These are phyloP conservation scores for Delphinella strobiligena DNA, from an alignment of 2,329 filamentous ascomycete species.

Conservation along the genomic window DNA sequence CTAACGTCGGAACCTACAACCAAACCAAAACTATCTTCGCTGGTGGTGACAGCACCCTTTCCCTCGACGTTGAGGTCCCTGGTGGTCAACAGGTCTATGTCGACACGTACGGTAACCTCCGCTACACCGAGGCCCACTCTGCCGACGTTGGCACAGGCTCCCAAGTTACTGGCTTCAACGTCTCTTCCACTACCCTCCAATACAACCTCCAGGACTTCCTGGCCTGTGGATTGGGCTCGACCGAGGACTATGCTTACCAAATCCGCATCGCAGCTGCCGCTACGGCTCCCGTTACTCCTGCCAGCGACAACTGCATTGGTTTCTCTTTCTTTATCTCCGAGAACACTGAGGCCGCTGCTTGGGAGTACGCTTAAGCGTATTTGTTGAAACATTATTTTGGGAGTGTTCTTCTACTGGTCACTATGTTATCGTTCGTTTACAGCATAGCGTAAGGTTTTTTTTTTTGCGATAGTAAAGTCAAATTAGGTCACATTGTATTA, in stretches of 20 bases:
- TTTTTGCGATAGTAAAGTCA: too few relatives aligned
- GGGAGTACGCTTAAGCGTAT: too few relatives aligned
- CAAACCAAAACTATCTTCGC: constrained; percentile 9
- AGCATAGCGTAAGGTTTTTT: too few relatives aligned
- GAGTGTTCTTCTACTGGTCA: too few relatives aligned
- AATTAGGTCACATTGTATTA: too few relatives aligned
- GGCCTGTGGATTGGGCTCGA: constrained; percentile 8
- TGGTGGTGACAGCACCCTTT: constrained; percentile 10
- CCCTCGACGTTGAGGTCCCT: constrained; percentile 8
- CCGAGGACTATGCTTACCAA: constrained; percentile 3
- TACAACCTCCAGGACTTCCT: constrained; percentile 7
- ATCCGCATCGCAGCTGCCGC: too few relatives aligned
- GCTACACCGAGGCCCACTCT: constrained; percentile 7
- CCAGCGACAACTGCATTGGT: constrained; percentile 4
- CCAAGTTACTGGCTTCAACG: constrained; percentile 6
- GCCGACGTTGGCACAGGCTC: constrained; percentile 3
- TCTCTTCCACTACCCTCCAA: constrained; percentile 4
- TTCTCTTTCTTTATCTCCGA: constrained; percentile 15
- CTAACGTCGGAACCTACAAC: constrained; percentile 7
- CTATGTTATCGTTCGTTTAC: too few relatives aligned
- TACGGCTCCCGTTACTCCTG: background rate
- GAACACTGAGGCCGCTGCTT: constrained; percentile 4
- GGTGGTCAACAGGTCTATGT: constrained; percentile 11
- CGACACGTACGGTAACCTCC: constrained; percentile 4
- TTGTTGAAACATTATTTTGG: too few relatives aligned